These are phyloP conservation scores for Trichaptum fuscoviolaceum DNA, from an alignment of 768 basidiomycete species.

Conservation along the genomic window DNA sequence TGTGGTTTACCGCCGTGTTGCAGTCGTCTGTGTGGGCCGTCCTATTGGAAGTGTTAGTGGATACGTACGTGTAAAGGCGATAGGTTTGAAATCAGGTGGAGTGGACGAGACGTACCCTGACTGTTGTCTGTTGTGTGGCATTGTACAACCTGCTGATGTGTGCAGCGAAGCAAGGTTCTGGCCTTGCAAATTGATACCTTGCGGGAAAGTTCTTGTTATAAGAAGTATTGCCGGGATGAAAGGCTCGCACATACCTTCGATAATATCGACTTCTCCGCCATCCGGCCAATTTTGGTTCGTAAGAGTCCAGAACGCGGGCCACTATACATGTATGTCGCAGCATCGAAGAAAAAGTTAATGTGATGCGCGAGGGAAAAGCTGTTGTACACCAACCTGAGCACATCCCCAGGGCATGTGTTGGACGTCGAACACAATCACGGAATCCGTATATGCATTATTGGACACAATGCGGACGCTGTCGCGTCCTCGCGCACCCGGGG, in stretches of 20 bases:
- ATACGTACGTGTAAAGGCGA: background rate
- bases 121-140: constrained; percentile 38
- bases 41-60: constrained; percentile 21
- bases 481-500: constrained; percentile 38
- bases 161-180: constrained; percentile 53
- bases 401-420: constrained; percentile 59
- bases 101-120: constrained; percentile 33
- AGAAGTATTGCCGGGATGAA: background rate
- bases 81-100: background rate
- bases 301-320: constrained; percentile 63
- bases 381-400: constrained; percentile 11
- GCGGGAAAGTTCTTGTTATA: constrained; percentile 6
- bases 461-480: constrained; percentile 53
- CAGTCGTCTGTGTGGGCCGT: constrained; percentile 39
- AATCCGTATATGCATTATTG: constrained; percentile 37
- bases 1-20: constrained; percentile 44
- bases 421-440: constrained; percentile 46
- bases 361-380: background rate
- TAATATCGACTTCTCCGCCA: constrained; percentile 39
- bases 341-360: constrained; percentile 7
- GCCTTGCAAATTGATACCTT: constrained; percentile 43
- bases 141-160: constrained; percentile 43
- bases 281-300: constrained; percentile 50
- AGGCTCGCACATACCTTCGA: constrained; percentile 10
- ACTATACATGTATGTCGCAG: constrained; percentile 32